Evolutionary conservation across 192 early-diverging fungal genomes (phyloP).

Genomic region (Gigaspora rosea): DNA sequence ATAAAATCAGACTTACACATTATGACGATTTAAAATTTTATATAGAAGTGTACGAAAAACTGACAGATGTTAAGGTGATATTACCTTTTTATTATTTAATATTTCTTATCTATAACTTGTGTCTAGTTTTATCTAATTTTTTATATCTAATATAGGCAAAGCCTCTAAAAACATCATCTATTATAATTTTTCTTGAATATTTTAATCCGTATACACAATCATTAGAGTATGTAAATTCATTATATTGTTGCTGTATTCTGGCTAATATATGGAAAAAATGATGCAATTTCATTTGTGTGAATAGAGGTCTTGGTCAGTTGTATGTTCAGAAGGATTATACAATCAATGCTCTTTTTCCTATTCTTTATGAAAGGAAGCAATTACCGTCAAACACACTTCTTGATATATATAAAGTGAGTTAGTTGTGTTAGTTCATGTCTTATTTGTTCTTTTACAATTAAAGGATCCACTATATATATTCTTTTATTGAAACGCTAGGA

Average conservation of each 20-base stretch:
- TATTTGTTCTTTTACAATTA: too few relatives aligned
- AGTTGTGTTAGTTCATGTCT: not conserved
- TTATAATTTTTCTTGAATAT: slow-evolving; percentile 84
- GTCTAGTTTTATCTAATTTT: too few relatives aligned
- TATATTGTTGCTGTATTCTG: too few relatives aligned
- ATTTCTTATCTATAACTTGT: too few relatives aligned
- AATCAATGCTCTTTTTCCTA: slow-evolving; percentile 46
- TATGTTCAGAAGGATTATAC: slow-evolving; percentile 51
- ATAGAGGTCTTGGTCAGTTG: slow-evolving; percentile 57
- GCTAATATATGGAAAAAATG: too few relatives aligned
- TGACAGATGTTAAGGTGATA: slow-evolving; percentile 32
- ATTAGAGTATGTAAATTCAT: slow-evolving; percentile 55
- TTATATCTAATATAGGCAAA: not conserved
- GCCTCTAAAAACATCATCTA: not conserved
- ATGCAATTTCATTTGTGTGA: not conserved
- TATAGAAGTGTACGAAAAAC: slow-evolving; percentile 13
- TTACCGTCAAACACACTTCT: slow-evolving; percentile 55
- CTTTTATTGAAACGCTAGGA: slow-evolving; percentile 54
- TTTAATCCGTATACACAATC: slow-evolving; percentile 66
- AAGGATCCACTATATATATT: not conserved
- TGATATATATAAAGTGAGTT: slow-evolving; percentile 62
- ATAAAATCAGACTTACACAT: slow-evolving; percentile 36
- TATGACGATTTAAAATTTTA: slow-evolving; percentile 18
- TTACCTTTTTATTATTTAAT: too few relatives aligned
- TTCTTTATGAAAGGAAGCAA: slow-evolving; percentile 44